These are phyloP conservation scores for Sporothrix mexicana DNA, from an alignment of 2,329 filamentous ascomycete genomes.

Conservation along the genomic window DNA sequence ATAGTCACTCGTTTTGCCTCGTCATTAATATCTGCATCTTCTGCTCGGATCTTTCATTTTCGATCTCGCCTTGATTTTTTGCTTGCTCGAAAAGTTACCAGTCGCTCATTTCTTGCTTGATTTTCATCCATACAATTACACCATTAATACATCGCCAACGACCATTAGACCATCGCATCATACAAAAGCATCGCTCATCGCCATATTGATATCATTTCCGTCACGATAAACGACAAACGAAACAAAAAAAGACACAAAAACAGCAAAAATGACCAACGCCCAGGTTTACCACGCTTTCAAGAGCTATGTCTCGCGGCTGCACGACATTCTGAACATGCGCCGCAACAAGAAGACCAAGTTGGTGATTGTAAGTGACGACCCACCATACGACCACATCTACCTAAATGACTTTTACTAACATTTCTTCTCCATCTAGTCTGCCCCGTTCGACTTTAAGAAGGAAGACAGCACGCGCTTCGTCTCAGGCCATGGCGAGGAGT, in stretches of 20 bases:
- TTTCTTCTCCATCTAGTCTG: slow-evolving; percentile 51
- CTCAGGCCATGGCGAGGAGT: slow-evolving; percentile 66
- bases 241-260: background rate
- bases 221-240: background rate
- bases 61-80: slow-evolving; percentile 7
- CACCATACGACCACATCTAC: background rate
- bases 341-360: slow-evolving; percentile 53
- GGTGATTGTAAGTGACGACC: slow-evolving; percentile 53
- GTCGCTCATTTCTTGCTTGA: slow-evolving; percentile 24
- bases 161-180: slow-evolving; percentile 21
- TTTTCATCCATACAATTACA: background rate
- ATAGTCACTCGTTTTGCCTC: slow-evolving; percentile 23
- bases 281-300: slow-evolving; percentile 49
- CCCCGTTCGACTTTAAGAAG: slow-evolving; percentile 64
- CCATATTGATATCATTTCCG: background rate
- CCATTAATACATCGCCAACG: background rate
- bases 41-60: background rate
- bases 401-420: slow-evolving; percentile 17
- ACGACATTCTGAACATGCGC: slow-evolving; percentile 50
- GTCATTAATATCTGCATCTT: slow-evolving; percentile 13
- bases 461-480: slow-evolving; percentile 53
- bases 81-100: slow-evolving; percentile 8
- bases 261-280: slow-evolving; percentile 19
- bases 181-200: slow-evolving; percentile 9
- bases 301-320: slow-evolving; percentile 53